Percentiles rank a stretch among this genome's conserved stretches.
Conservation (phyloP, 2,329 filamentous ascomycete species). For the Trichoderma cornu-damae region DNA sequence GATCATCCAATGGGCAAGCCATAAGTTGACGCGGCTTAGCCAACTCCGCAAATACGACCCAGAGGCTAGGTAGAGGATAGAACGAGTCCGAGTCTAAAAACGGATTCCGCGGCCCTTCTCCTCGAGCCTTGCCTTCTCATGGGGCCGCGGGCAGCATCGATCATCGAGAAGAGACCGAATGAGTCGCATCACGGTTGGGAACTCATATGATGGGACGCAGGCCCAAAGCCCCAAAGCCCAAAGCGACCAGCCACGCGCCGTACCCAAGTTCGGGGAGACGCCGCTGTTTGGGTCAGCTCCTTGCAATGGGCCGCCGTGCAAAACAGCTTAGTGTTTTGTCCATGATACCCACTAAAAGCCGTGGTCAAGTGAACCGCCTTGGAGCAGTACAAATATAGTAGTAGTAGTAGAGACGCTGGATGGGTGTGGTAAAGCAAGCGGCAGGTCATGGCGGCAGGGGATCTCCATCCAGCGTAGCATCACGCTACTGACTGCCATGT, state of each 20-base stretch:
- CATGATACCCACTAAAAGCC: background rate
- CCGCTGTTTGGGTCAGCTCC: background rate
- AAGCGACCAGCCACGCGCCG: background rate
- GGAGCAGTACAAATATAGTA: background rate
- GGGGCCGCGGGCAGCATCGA: background rate
- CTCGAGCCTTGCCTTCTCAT: background rate
- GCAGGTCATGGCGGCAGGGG: conserved; percentile 10
- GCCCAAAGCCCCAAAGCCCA: background rate
- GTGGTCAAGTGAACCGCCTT: background rate
- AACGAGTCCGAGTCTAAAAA: background rate
- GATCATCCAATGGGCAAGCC: conserved; percentile 11
- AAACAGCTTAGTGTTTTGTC: background rate
- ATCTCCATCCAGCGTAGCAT: conserved; percentile 7
- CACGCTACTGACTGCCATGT: conserved; percentile 14
- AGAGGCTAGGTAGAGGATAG: conserved; percentile 3
- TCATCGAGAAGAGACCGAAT: background rate
- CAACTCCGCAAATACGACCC: background rate
- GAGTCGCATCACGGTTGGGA: background rate
- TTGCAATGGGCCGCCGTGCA: background rate
- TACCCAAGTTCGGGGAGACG: background rate
- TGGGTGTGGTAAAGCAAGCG: background rate
- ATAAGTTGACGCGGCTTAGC: background rate
- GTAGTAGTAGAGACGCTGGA: background rate
- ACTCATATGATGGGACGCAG: background rate
- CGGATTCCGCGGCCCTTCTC: background rate